Evolutionary conservation across 202 grass and related monocot genomes (phyloP).

Genomic region (Zizania palustris): DNA sequence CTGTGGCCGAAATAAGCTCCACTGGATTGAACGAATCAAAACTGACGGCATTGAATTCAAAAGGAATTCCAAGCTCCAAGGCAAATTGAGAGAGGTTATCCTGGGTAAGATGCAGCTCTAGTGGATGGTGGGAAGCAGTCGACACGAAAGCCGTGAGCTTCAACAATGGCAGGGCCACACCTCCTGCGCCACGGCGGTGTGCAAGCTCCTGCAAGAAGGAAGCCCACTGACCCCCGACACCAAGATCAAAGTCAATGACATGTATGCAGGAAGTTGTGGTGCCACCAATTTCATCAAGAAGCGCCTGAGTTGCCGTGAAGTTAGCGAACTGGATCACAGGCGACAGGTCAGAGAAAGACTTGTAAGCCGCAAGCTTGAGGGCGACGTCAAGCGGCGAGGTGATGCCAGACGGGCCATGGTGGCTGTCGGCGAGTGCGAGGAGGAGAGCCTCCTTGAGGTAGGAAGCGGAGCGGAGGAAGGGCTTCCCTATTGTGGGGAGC

Average conservation of each 20-base stretch:
- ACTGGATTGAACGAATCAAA: conserved; percentile 58
- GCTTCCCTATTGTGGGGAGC: conserved; percentile 71
- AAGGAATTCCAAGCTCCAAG: conserved; percentile 63
- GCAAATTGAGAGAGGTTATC: conserved; percentile 81
- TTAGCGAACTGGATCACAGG: conserved; percentile 77
- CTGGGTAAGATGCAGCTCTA: conserved; percentile 73
- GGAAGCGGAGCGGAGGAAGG: conserved; percentile 82
- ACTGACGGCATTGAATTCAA: conserved; percentile 62
- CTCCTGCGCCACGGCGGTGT: conserved; percentile 54
- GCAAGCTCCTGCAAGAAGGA: conserved; percentile 89
- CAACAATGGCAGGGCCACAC: conserved; percentile 40
- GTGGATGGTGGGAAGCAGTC: conserved; percentile 52
- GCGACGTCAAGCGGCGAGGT: conserved; percentile 56
- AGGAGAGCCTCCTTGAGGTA: conserved; percentile 91
- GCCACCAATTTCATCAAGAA: conserved; percentile 64
- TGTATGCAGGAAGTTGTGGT: conserved; percentile 58
- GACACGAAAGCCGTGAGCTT: conserved; percentile 78
- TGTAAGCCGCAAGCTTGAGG: conserved; percentile 69
- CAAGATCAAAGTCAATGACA: conserved; percentile 78
- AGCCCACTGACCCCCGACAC: conserved; percentile 74
- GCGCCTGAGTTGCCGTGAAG: conserved; percentile 78
- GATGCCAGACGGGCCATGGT: conserved; percentile 37
- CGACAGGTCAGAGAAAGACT: conserved; percentile 82
- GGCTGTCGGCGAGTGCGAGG: conserved; percentile 49
- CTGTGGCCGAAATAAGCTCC: conserved; percentile 45